These are phyloP conservation scores for Corchorus olitorius DNA, from an alignment of 345 rosid genomes.

Conservation along the genomic window DNA sequence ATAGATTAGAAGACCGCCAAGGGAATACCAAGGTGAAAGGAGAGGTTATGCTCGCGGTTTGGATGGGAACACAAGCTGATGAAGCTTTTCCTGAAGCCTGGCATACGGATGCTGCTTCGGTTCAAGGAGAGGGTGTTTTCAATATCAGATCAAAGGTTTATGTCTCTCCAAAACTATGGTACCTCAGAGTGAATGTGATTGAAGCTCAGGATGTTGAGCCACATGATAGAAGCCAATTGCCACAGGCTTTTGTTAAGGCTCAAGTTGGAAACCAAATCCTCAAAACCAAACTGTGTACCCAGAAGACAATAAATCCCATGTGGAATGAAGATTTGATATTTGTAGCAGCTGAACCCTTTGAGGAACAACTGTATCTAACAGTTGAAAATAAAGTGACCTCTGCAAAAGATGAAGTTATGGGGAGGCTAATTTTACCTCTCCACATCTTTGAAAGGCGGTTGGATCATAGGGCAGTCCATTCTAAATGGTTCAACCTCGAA, in stretches of 20 bases:
- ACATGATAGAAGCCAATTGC: slow-evolving; percentile 58
- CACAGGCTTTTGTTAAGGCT: slow-evolving; percentile 78
- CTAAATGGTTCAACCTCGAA: slow-evolving; percentile 88
- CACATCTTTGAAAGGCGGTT: slow-evolving; percentile 64
- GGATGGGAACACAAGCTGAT: slow-evolving; percentile 97
- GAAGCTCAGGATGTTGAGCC: slow-evolving; percentile 90
- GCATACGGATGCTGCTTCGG: slow-evolving; percentile 85
- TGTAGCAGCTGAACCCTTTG: slow-evolving; percentile 95
- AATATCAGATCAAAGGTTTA: slow-evolving; percentile 83
- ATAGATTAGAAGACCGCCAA: slow-evolving; percentile 62
- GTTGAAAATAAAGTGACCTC: slow-evolving; percentile 62
- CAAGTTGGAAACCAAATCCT: slow-evolving; percentile 80
- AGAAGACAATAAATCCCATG: slow-evolving; percentile 56
- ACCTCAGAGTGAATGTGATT: slow-evolving; percentile 79
- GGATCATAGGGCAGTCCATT: slow-evolving; percentile 77
- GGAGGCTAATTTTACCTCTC: slow-evolving; percentile 63
- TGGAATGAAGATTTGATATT: slow-evolving; percentile 95
- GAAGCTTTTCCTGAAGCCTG: slow-evolving; percentile 97
- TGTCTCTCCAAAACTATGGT: slow-evolving; percentile 91
- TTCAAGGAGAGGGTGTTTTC: slow-evolving; percentile 74
- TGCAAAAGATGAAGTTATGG: slow-evolving; percentile 75
- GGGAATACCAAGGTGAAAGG: slow-evolving; percentile 64
- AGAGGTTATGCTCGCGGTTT: slow-evolving; percentile 88
- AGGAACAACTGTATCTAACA: slow-evolving; percentile 64
- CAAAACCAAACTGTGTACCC: slow-evolving; percentile 67